phyloP scores from a whole-genome alignment of 179 eudicot species.

The Drosera spatulata region DNA sequence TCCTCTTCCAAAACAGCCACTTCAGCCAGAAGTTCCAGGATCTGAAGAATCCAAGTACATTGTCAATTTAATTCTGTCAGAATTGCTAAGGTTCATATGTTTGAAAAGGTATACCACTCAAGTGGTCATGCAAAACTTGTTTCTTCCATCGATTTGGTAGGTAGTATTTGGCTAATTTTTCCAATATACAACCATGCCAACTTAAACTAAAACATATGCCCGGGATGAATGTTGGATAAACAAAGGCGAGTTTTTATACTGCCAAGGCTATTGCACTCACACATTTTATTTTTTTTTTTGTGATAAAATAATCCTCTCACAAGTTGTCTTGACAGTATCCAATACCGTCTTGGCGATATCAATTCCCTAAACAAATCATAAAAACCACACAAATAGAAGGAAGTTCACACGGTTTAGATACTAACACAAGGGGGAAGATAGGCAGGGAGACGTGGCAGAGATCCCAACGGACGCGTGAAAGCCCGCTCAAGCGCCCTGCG shows the following conservation, averaged over 20 bases:
- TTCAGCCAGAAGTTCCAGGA: slow-evolving; percentile 4
- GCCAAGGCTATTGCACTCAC: no score
- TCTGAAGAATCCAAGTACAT: slow-evolving; percentile 45
- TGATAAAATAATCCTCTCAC: no score
- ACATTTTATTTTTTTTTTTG: no score
- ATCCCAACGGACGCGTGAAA: slow-evolving; percentile 49
- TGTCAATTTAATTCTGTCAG: slow-evolving; percentile 28
- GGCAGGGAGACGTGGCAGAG: slow-evolving; percentile 80
- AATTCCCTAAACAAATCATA: neutral
- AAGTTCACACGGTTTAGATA: neutral
- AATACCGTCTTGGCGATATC: no score
- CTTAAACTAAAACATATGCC: no score
- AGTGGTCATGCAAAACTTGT: neutral
- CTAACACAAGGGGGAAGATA: slow-evolving; percentile 69
- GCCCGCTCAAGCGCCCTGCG: slow-evolving; percentile 65
- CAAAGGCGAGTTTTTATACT: no score
- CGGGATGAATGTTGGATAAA: neutral
- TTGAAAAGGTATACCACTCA: neutral
- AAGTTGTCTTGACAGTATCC: no score
- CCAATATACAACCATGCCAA: neutral
- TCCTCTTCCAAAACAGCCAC: slow-evolving; percentile 66
- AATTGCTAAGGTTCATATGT: neutral
- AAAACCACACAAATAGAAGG: neutral
- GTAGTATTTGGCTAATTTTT: no score
- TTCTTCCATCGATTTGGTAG: no score